Evolutionary conservation across 768 basidiomycete species (phyloP), one percentile per base, ranked within the genome.

Genomic region (Lentinula boryana): DNA sequence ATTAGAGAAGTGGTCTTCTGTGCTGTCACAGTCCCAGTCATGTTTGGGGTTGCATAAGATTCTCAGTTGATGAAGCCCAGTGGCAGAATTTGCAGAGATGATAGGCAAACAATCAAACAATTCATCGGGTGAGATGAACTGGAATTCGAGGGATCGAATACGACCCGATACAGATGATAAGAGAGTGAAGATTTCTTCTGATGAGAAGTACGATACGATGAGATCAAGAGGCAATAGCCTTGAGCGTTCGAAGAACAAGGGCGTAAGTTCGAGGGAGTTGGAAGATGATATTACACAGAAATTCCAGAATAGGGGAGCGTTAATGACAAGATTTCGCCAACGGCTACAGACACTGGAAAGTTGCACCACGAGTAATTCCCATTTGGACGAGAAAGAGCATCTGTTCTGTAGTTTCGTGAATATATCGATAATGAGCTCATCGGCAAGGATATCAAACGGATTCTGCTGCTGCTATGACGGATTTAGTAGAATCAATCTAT

Each of bases 291-390:
- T 33, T 9, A 59, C 38, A 38, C 74, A 70, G 6, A 51, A 54
- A 1, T 63, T 65, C 76, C 76, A 77, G 3, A 76, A 60, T 10
- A 56, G 60, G 1, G 74, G 74, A 13, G 68, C 54, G 27, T 56
- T 44, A 13, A 71, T 16, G 13, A 68, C 68, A 5, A 75, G 38
- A 1, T 64, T 43, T 27, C 74, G 61, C 69, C 73, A 72, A 13
- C 56, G 60, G 43, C 64, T 65, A 62, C 71, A 76, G 44, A 76
- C 69, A 10, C 63, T 66, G 35, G 62, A 59, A 36, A 75, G 41
- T 43, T 7, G 41, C 49, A 31, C 56, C n/a, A 41, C 60, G 40
- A 32, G 66, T 63, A 49, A 62, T 50, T 16, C 62, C 65, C 21
- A 50, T 44, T 36, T 12, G 13, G 27, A 12, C 12, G 60, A 43